These are phyloP conservation scores for Tuber melanosporum DNA, from an alignment of 495 filamentous ascomycete species.

Conservation along the genomic window DNA sequence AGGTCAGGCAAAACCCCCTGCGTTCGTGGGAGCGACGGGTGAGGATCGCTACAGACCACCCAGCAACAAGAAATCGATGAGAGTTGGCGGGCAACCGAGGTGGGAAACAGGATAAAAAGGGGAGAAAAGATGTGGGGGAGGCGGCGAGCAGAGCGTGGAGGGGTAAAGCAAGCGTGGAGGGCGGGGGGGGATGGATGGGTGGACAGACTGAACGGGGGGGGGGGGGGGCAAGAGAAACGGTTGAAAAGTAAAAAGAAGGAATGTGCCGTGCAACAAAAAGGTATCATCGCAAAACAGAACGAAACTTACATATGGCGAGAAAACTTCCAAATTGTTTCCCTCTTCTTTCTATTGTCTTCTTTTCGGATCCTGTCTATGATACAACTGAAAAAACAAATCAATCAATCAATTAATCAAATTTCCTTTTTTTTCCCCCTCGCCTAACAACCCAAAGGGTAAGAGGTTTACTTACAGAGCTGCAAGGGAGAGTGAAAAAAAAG, in stretches of 20 bases:
- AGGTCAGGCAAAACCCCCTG: slow-evolving; percentile 18
- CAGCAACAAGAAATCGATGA: slow-evolving; percentile 28
- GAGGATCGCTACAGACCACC: slow-evolving; percentile 31
- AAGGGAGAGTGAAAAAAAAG: neutral
- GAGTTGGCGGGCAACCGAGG: slow-evolving; percentile 34
- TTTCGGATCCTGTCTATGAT: neutral
- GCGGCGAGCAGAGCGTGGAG: slow-evolving; percentile 35
- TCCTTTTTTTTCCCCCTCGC: neutral
- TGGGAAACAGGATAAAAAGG: slow-evolving; percentile 33
- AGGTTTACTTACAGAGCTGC: neutral
- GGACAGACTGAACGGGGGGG: neutral
- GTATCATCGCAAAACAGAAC: neutral
- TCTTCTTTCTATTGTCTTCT: neutral
- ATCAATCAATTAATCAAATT: neutral
- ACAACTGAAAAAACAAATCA: neutral
- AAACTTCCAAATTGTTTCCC: neutral
- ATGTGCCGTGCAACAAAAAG: neutral
- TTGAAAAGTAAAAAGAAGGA: neutral
- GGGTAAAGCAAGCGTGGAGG: slow-evolving; percentile 34
- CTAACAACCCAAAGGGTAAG: neutral
- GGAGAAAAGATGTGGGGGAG: slow-evolving; percentile 25
- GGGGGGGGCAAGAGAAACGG: neutral
- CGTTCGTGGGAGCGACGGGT: slow-evolving; percentile 38
- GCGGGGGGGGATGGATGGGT: slow-evolving; percentile 22
- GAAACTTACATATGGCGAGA: neutral